Conservation (phyloP, 441 rosid genomes). For the Pelargonium australe region DNA sequence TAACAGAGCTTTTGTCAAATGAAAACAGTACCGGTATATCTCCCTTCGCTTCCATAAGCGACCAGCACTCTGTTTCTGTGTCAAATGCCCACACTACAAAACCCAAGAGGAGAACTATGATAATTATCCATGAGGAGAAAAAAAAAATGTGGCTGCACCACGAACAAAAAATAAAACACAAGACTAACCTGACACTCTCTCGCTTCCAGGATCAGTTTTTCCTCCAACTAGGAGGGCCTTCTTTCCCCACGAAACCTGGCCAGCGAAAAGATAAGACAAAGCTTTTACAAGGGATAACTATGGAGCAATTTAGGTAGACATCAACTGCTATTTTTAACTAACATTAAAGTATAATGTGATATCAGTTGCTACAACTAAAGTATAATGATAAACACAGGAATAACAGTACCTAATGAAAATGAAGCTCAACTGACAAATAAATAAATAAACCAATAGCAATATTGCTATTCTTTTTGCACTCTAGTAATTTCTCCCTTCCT, state of each 20-base stretch:
- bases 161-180: constrained; percentile 13
- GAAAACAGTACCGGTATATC: constrained; percentile 63
- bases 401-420: background rate
- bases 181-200: constrained; percentile 69
- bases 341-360: background rate
- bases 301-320: background rate
- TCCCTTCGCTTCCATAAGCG: constrained; percentile 91
- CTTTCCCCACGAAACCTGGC: constrained; percentile 93
- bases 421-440: background rate
- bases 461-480: background rate
- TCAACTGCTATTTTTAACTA: background rate
- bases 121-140: constrained; percentile 8
- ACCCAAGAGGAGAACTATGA: constrained; percentile 10
- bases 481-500: background rate
- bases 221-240: constrained; percentile 86
- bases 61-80: constrained; percentile 87
- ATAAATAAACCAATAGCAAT: background rate
- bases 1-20: background rate
- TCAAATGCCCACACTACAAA: constrained; percentile 87
- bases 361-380: background rate
- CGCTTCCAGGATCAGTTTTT: constrained; percentile 70
- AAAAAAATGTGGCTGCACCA: constrained; percentile 1
- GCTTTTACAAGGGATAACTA: constrained; percentile 6
- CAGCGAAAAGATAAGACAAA: constrained; percentile 13
- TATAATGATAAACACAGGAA: background rate